Conservation (phyloP, 805 yeast genomes). For the Ogataea philodendri region DNA sequence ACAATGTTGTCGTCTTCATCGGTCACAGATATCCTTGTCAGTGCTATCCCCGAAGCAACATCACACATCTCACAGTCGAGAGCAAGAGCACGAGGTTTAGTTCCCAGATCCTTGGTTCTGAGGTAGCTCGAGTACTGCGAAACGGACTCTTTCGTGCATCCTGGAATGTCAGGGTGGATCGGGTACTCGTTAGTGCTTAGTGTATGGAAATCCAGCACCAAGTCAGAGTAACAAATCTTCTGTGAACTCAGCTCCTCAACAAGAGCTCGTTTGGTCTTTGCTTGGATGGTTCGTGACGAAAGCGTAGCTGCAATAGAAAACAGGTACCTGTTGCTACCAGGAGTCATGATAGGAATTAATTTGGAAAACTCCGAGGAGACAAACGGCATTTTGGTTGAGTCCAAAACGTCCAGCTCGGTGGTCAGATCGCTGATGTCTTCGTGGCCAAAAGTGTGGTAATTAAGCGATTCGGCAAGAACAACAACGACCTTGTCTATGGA, state of each 20-base stretch:
- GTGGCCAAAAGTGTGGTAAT: slow-evolving; percentile 42
- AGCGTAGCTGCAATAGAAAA: slow-evolving; percentile 52
- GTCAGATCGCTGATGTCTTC: slow-evolving; percentile 11
- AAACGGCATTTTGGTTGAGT: slow-evolving; percentile 28
- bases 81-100: slow-evolving; percentile 67
- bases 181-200: slow-evolving; percentile 52
- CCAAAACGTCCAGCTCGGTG: not conserved
- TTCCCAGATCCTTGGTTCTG: slow-evolving; percentile 51
- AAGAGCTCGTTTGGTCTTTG: slow-evolving; percentile 47
- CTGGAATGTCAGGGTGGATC: slow-evolving; percentile 44
- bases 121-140: slow-evolving; percentile 44
- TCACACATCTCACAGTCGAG: slow-evolving; percentile 94
- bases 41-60: slow-evolving; percentile 56
- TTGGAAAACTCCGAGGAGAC: slow-evolving; percentile 40
- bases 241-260: slow-evolving; percentile 33
- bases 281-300: slow-evolving; percentile 57
- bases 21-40: slow-evolving; percentile 76
- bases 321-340: slow-evolving; percentile 61
- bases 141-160: slow-evolving; percentile 21
- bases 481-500: slow-evolving; percentile 54
- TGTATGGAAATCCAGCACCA: slow-evolving; percentile 50
- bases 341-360: slow-evolving; percentile 52
- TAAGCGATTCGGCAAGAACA: slow-evolving; percentile 65
- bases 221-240: slow-evolving; percentile 48
- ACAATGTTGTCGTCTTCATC: slow-evolving; percentile 60